Evolutionary conservation across 2,329 filamentous ascomycete genomes (phyloP), one percentile per base, ranked within the genome.

Genomic region (Colletotrichum caudatum): DNA sequence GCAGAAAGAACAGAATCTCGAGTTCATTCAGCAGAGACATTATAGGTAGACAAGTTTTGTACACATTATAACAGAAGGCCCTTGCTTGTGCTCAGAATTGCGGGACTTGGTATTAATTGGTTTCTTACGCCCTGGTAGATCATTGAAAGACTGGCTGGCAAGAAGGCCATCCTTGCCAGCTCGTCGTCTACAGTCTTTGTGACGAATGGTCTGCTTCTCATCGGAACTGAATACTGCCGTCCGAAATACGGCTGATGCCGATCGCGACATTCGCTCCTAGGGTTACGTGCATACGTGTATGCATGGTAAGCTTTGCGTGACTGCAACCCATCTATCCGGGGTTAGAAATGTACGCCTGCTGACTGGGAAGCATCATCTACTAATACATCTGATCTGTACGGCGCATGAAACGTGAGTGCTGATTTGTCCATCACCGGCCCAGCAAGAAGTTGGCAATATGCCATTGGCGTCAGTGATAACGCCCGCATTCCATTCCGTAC

Each of bases 251-350:
- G 12, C 26, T 9, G 7, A 33, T 7, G 6, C 44, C 0, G 80
- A 83, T 3, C 77, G 29, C 37, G 8, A 48, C 35, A 12, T 20
- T 46, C 33, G 26, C 59, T n/a, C 26, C 20, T 11, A 66, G 39
- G 62, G 46, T 60, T 29, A n/a, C 48, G 44, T 33, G 54, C 66
- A 66, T 48, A 23, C 46, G 12, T 2, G 20, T 48, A 66, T 69
- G 66, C 66, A 66, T 48, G 46, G 35, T 41, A 59, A 59, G 53
- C 60, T 67, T 29, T 53, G n/a, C 39, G 33, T 26, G 16, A 56
- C 56, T 20, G 14, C 14, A 12, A n/a, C 7, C 39, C 33, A 12
- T 14, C 54, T 60, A 66, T 69, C 67, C 56, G 26, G 20, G 48
- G 16, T 51, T 29, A 33, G 18, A 29, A n/a, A 3, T n/a, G 18